Base-by-base conservation (phyloP, 2,329 filamentous ascomycete species). In the Leptographium flavum region DNA sequence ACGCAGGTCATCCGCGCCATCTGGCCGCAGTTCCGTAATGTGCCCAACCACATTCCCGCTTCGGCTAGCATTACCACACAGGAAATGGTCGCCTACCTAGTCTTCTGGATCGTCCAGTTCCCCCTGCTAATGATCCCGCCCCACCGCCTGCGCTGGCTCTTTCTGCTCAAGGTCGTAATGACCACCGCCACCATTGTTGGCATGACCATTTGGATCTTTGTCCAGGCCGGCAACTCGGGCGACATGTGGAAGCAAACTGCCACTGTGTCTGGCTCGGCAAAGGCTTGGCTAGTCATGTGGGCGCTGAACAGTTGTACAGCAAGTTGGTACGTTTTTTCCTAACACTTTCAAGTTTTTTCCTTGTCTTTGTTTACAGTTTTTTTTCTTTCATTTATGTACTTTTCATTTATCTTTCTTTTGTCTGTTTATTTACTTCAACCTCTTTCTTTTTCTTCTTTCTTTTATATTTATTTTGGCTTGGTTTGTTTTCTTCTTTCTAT, bases 181-280 rank as follows among this genome's bases (percentile, higher is more conserved):
- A 22, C 10, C 21, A 21, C 22, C 7, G 28, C 17, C 25, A 28
- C 44, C 11, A 33, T 38, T 3, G 17, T 46, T 14, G 44, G 44
- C 44, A 46, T 22, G 23, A 13, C 94, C 61, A 81, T 86, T 55
- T 94, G 87, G 87, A 76, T 85, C 3, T 71, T 93, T 30, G 79
- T 84, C 32, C 75, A 83, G 27, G 44, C 10, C 38, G n/a, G 25
- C n/a, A 40, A 41, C 31, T 15, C 36, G 15, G 45, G 31, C 17
- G 39, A 45, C 21, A 47, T 45, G 27, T 44, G 39, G 35, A 31
- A 45, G 13, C 31, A 42, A 23, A 19, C 39, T 6, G 39, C 38
- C 11, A 43, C 45, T 15, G 32, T 40, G 11, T 40, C 37, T 10
- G 43, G 37, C 3, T 9, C 35, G 5, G 10, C 17, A 13, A 39